Evolutionary conservation across 2,329 filamentous ascomycete species (phyloP), one percentile per base, ranked within the genome.

Genomic region (Kalaharituber pfeilii): DNA sequence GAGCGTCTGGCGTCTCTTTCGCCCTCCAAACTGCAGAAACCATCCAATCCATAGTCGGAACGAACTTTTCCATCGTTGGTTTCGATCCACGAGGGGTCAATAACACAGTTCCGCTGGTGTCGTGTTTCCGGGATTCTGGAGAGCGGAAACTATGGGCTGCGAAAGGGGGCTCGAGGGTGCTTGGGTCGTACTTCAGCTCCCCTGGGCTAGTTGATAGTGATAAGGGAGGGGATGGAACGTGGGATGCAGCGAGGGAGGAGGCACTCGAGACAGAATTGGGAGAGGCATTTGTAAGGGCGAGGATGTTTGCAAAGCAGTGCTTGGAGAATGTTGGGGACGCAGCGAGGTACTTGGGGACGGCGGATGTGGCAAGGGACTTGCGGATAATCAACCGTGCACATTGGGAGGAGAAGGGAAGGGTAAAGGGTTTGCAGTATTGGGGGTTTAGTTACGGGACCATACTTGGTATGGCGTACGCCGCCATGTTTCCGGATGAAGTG

Each of bases 31-130:
- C 66, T 2, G 68, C 73, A 53, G 52, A 57, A 0, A 36, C 52
- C 4, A 53, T 73, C 1, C 71, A 71, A 33, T 69, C 70, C 1
- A 58, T 70, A 20, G 62, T 72, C 15, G 71, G 71, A 30, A 51
- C 56, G 22, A 62, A 65, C 22, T 72, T 69, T 22, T 73, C 75
- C 55, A 69, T 75, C 5, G 62, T 77, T 13, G 72, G 73, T n/a
- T 76, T 72, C 69, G 74, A 77, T 51, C 74, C 74, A n/a, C 69
- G 74, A 2, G 74, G 74, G 1, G 72, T 76, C 52, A 75, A 75
- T 59, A 62, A 66, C 1, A 71, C 73, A 1, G 68, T 68, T 5
- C 74, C 74, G 0, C 62, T 68, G 3, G 61, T 72, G 1, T 63
- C 71, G 1, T 76, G 74, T 64, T 75, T 70, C 51, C 70, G 25